Percentiles rank a stretch among this genome's conserved stretches.
Evolutionary conservation across 1,284 basidiomycete species (phyloP).

Genomic region (Apiotrichum mycotoxinovorans): DNA sequence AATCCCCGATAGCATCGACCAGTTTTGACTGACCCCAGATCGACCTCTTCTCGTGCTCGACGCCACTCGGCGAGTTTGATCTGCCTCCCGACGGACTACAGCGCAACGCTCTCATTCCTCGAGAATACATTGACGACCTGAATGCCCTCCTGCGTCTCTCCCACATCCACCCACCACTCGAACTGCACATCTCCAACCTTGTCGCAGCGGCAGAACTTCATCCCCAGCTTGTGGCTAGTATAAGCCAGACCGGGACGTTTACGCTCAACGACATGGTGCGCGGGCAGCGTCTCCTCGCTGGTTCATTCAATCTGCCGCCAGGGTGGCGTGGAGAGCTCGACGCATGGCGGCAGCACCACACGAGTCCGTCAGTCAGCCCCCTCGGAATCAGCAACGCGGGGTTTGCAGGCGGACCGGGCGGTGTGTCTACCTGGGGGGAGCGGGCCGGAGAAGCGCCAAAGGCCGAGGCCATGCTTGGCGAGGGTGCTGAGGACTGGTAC

Average conservation of each 20-base stretch:
- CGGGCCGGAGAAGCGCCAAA: conserved; percentile 39
- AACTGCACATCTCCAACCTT: conserved; percentile 40
- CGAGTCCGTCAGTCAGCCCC: neutral
- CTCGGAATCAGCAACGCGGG: conserved; percentile 2
- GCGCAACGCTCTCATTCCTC: conserved; percentile 17
- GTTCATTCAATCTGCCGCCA: conserved; percentile 25
- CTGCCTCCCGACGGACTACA: conserved; percentile 15
- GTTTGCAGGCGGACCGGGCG: conserved; percentile 32
- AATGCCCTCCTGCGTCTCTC: conserved; percentile 33
- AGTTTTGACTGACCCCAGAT: conserved; percentile 23
- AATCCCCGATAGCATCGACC: no score
- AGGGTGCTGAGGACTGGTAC: conserved; percentile 29
- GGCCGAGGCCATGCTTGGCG: conserved; percentile 6
- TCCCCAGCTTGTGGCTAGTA: conserved; percentile 28
- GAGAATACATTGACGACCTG: conserved; percentile 30
- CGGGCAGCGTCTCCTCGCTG: conserved; percentile 34
- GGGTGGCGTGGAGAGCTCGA: conserved; percentile 22
- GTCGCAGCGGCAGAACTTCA: conserved; percentile 36
- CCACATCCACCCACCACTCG: conserved; percentile 41
- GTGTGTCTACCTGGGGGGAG: conserved; percentile 36
- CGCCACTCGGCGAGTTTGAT: conserved; percentile 15
- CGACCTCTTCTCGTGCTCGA: conserved; percentile 35
- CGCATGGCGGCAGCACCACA: conserved; percentile 7
- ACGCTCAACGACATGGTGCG: conserved; percentile 28
- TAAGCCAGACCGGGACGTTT: conserved; percentile 27